Percentiles rank a stretch among this genome's conserved stretches.
These are phyloP conservation scores for Rauvolfia tetraphylla DNA, from an alignment of 257 asterid genomes.

Conservation along the genomic window DNA sequence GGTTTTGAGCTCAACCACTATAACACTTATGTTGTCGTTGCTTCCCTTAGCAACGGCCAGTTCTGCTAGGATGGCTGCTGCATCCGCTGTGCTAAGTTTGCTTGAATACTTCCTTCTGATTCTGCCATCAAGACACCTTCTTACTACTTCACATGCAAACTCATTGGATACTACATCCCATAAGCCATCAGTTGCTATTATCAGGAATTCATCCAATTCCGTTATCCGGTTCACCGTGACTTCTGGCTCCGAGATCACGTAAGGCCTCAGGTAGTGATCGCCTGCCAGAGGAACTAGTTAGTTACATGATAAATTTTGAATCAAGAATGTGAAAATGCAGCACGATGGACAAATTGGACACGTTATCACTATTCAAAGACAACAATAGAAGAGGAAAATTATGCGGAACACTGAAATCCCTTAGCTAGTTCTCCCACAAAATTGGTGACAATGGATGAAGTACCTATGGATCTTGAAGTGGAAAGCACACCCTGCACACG, in stretches of 20 bases:
- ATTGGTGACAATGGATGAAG: background rate
- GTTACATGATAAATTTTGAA: too few relatives aligned
- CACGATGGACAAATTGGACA: background rate
- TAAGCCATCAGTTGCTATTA: slow-evolving; percentile 59
- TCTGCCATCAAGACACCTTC: slow-evolving; percentile 26
- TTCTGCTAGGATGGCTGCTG: slow-evolving; percentile 45
- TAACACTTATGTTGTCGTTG: slow-evolving; percentile 48
- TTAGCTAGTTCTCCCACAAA: background rate
- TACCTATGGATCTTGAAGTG: slow-evolving; percentile 61
- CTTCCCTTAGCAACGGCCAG: slow-evolving; percentile 63
- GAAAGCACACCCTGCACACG: slow-evolving; percentile 53
- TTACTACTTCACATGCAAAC: slow-evolving; percentile 37
- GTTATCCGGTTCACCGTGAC: slow-evolving; percentile 34
- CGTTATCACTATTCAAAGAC: too few relatives aligned
- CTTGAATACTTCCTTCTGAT: background rate
- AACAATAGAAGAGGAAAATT: background rate
- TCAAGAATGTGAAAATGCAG: background rate
- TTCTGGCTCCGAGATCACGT: slow-evolving; percentile 46
- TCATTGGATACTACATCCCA: slow-evolving; percentile 59
- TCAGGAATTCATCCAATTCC: slow-evolving; percentile 43
- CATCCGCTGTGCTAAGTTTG: slow-evolving; percentile 23
- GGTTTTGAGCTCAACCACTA: slow-evolving; percentile 42
- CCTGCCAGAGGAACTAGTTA: slow-evolving; percentile 23
- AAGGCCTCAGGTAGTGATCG: slow-evolving; percentile 37
- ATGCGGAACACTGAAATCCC: background rate